phyloP scores from a whole-genome alignment of 2,329 filamentous ascomycete genomes.

The Epichloe coenophiala region DNA sequence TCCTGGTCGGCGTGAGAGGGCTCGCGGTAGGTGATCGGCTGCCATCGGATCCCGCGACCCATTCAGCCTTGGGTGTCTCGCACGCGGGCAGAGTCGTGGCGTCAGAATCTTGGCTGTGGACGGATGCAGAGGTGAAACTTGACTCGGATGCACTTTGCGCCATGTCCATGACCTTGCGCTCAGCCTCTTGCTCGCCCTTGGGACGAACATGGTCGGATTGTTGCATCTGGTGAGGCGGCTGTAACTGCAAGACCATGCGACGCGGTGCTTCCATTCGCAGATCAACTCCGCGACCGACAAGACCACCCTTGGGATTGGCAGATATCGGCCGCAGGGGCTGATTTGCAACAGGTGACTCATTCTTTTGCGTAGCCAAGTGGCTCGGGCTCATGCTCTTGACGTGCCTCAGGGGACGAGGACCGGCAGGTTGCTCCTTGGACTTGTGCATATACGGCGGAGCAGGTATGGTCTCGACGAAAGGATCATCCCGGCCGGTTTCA shows the following conservation, averaged over 20 bases:
- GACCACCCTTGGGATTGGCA: neutral
- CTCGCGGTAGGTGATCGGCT: conserved; percentile 6
- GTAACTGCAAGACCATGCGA: conserved; percentile 2
- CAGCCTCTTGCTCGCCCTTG: conserved; percentile 4
- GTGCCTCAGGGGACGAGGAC: conserved; percentile 8
- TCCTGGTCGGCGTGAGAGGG: conserved; percentile 2
- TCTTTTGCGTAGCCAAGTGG: conserved; percentile 1
- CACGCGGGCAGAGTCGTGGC: conserved; percentile 7
- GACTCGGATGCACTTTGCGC: conserved; percentile 8
- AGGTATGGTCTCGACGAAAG: conserved; percentile 9
- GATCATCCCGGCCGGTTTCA: conserved; percentile 11
- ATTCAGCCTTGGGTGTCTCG: conserved; percentile 8
- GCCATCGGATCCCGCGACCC: neutral
- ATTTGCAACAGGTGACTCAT: neutral
- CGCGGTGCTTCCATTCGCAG: neutral
- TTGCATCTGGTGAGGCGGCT: conserved; percentile 1
- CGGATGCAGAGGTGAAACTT: conserved; percentile 15
- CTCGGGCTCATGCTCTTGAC: conserved; percentile 12
- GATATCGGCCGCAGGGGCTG: neutral
- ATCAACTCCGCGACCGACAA: neutral
- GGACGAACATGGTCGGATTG: conserved; percentile 8
- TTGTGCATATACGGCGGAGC: neutral
- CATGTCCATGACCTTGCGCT: neutral
- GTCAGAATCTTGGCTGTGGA: conserved; percentile 11
- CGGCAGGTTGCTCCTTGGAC: conserved; percentile 1